Evolutionary conservation across 768 basidiomycete genomes (phyloP), one percentile per base, ranked within the genome.

Genomic region (Fistulinella prunicolor): DNA sequence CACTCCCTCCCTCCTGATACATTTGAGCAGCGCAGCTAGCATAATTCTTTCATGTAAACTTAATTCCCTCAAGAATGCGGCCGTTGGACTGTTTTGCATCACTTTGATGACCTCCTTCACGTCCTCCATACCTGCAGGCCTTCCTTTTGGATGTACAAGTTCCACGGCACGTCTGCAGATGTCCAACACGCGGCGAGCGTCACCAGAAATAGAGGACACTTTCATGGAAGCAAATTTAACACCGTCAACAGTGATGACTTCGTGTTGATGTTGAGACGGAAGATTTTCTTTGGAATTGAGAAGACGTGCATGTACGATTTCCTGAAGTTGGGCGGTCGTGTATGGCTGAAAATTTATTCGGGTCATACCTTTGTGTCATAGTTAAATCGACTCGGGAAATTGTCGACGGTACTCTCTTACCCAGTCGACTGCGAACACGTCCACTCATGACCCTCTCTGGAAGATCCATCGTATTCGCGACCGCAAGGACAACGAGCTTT

Each of bases 391-490:
- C 6, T 50, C 28, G 9, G 38, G 17, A 38, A 14, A 44, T 30
- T 4, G 21, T 34, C 13, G 19, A 13, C 24, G 21, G 37, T 24
- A 36, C 21, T 24, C 39, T 65, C 81, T 44, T 48, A 93, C 94
- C 94, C 16, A 98, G 70, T 44, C 96, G 84, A 68, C 91, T 94
- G 46, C 91, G 79, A 41, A 98, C 94, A 47, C 95, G 84, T 0
- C 93, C 93, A 3, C 78, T 86, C 82, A 99, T 87, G 10, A 88
- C 89, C 38, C 95, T 78, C 67, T 98, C 95, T 0, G 96, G 96
- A 45, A 98, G 76, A 61, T 98, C 95, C 89, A 96, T 95, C 24
- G 95, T 94, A 63, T 98, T 99, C 7, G 96, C 96, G 1, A 99
- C 94, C 0, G 96, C 95, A 42, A 99, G 80, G 2, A 99, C 96